A percentile compares a stretch with the other conserved stretches of the same genome.
These are phyloP conservation scores for Penicillium janthinellum DNA, from an alignment of 2,329 filamentous ascomycete species.

Conservation along the genomic window DNA sequence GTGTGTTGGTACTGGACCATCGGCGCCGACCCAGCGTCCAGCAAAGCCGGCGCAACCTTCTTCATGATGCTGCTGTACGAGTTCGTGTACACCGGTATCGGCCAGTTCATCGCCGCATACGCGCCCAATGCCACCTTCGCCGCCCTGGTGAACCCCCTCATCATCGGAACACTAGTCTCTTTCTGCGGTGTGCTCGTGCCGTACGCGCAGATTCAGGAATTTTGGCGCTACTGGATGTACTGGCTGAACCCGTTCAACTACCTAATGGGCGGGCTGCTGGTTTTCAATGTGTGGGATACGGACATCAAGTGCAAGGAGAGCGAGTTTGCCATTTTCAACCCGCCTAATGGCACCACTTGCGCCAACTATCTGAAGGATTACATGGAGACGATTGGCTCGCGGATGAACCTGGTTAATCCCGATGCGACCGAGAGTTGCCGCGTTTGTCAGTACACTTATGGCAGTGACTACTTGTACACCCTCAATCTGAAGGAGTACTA, in stretches of 20 bases:
- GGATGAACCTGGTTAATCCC: conserved; percentile 61
- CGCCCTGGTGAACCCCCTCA: conserved; percentile 72
- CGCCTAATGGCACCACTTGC: conserved; percentile 55
- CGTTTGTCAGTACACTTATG: conserved; percentile 63
- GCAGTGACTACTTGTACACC: conserved; percentile 60
- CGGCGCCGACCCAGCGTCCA: conserved; percentile 47
- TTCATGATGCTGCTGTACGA: conserved; percentile 74
- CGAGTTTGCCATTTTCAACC: conserved; percentile 31
- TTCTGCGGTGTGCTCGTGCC: conserved; percentile 37
- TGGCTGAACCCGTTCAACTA: conserved; percentile 37
- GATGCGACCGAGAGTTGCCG: conserved; percentile 57
- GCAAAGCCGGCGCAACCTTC: conserved; percentile 54
- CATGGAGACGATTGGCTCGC: conserved; percentile 48
- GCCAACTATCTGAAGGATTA: conserved; percentile 59
- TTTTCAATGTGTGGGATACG: conserved; percentile 29
- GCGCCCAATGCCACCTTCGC: conserved; percentile 68
- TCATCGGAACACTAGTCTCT: conserved; percentile 53
- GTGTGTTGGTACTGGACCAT: conserved; percentile 72
- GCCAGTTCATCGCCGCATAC: conserved; percentile 77
- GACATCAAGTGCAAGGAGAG: conserved; percentile 27
- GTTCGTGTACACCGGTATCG: conserved; percentile 70
- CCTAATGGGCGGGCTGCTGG: conserved; percentile 33
- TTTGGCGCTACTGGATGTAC: conserved; percentile 39
- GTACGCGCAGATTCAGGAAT: conserved; percentile 32
- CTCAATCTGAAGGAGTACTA: conserved; percentile 63